Conservation (phyloP, 805 yeast species). For the Pichia californica region DNA sequence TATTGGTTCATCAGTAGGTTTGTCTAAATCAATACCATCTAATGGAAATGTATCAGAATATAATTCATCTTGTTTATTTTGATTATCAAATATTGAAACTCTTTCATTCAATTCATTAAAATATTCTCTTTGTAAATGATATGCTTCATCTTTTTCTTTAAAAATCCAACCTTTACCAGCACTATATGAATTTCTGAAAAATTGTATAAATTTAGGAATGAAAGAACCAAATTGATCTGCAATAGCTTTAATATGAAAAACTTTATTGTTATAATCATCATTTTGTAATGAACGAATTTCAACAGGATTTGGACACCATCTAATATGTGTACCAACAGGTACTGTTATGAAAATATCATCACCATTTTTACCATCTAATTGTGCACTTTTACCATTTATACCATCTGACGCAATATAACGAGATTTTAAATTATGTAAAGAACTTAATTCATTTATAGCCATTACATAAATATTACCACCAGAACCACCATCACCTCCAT, state of each 20-base stretch:
- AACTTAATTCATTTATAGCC: slow-evolving; percentile 65
- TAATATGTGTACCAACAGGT: slow-evolving; percentile 84
- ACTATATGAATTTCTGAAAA: slow-evolving; percentile 52
- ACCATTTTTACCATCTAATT: slow-evolving; percentile 83
- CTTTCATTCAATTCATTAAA: slow-evolving; percentile 58
- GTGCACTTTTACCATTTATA: slow-evolving; percentile 60
- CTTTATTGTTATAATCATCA: slow-evolving; percentile 14
- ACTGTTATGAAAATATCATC: slow-evolving; percentile 73
- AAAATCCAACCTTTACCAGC: slow-evolving; percentile 89
- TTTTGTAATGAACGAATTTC: slow-evolving; percentile 26
- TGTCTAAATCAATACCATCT: slow-evolving; percentile 68
- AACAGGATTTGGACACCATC: slow-evolving; percentile 77
- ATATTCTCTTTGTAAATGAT: slow-evolving; percentile 58
- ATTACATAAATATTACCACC: slow-evolving; percentile 87
- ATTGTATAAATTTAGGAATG: slow-evolving; percentile 44
- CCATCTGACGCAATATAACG: slow-evolving; percentile 73
- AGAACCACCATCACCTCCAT: slow-evolving; percentile 97
- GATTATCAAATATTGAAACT: slow-evolving; percentile 60
- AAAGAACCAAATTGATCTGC: slow-evolving; percentile 15
- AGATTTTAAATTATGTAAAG: slow-evolving; percentile 63
- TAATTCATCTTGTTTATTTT: slow-evolving; percentile 50
- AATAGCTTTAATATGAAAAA: slow-evolving; percentile 25
- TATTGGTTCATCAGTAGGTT: slow-evolving; percentile 59
- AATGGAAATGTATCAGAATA: slow-evolving; percentile 67
- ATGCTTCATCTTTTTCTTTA: slow-evolving; percentile 68